Evolutionary conservation across 495 filamentous ascomycete genomes (phyloP).

Genomic region (Penicillium goetzii): DNA sequence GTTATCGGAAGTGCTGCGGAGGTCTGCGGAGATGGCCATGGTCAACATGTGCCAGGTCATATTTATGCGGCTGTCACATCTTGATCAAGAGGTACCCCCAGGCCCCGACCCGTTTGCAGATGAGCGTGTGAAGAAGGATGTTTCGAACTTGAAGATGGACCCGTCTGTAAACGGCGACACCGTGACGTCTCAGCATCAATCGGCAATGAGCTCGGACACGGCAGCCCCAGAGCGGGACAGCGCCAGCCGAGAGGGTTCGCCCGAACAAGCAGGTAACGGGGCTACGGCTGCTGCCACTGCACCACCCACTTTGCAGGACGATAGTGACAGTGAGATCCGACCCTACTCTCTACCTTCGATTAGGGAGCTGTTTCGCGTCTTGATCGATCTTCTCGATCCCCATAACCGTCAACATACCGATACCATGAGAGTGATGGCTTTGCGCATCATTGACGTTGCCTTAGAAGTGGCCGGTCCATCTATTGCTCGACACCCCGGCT

Average conservation of each 20-base stretch:
- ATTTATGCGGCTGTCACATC: conserved; percentile 85
- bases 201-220: conserved; percentile 50
- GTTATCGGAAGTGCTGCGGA: conserved; percentile 85
- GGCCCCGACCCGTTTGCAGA: conserved; percentile 59
- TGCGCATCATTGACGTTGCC: conserved; percentile 96
- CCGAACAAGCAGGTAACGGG: conserved; percentile 44
- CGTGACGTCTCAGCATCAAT: conserved; percentile 52
- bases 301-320: conserved; percentile 46
- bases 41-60: conserved; percentile 98
- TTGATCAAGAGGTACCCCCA: conserved; percentile 73
- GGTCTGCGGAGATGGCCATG: conserved; percentile 96
- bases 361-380: conserved; percentile 86
- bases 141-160: conserved; percentile 75
- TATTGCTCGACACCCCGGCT: conserved; percentile 88
- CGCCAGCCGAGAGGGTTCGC: conserved; percentile 38
- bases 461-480: conserved; percentile 95
- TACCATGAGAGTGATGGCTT: conserved; percentile 93
- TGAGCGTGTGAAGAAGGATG: conserved; percentile 57
- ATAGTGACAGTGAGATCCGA: conserved; percentile 60
- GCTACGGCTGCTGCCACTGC: conserved; percentile 45
- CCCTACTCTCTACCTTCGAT: conserved; percentile 95
- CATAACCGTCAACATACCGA: conserved; percentile 91
- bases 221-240: conserved; percentile 39
- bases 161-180: conserved; percentile 78
- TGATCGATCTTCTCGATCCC: conserved; percentile 93